Base-by-base conservation (phyloP, 1,284 basidiomycete species). In the Amylostereum areolatum region DNA sequence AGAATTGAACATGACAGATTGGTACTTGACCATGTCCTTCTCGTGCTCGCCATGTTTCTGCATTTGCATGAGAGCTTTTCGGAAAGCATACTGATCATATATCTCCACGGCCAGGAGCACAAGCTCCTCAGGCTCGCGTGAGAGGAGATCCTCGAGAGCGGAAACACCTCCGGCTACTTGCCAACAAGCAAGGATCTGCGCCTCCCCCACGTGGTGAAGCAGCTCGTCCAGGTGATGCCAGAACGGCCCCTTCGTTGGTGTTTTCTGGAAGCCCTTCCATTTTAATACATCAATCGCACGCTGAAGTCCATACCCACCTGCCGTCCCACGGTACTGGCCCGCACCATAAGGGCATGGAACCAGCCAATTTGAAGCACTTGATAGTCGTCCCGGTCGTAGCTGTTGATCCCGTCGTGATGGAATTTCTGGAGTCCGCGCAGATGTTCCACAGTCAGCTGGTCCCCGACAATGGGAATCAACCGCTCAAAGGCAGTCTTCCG, bases 311-410 rank as follows among this genome's bases (percentile, higher is more conserved):
- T 36, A 10, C 8, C 52, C 50, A 2, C 43, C 47, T 1, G 31
- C 28, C 3, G 54, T 54, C 0, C 56, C 63, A 12, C 59, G 52
- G 51, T 58, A 56, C 39, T 61, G 57, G 4, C 37, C 33, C 43
- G 60, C 12, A 65, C 63, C 63, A 72, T 67, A n/a, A 50, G 45
- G 3, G 61, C 39, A 51, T 72, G 70, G 11, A 71, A 57, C 66
- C 66, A 70, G 4, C 69, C 68, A 39, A 63, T 65, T 1, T 55
- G 33, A 1, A 55, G 47, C 1, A 64, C 36, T 7, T 61, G 30
- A 30, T 53, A 66, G 37, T 70, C 67, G n/a, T 66, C 37, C 3
- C 61, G 57, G 4, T 70, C 67, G 45, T 59, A 63, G 0, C 62
- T 59, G 47, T 69, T 71, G 36, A 52, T 39, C 45, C 72, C 68